Evolutionary conservation across 495 filamentous ascomycete species (phyloP), one percentile per base, ranked within the genome.

Genomic region (Penicillium longicatenatum): DNA sequence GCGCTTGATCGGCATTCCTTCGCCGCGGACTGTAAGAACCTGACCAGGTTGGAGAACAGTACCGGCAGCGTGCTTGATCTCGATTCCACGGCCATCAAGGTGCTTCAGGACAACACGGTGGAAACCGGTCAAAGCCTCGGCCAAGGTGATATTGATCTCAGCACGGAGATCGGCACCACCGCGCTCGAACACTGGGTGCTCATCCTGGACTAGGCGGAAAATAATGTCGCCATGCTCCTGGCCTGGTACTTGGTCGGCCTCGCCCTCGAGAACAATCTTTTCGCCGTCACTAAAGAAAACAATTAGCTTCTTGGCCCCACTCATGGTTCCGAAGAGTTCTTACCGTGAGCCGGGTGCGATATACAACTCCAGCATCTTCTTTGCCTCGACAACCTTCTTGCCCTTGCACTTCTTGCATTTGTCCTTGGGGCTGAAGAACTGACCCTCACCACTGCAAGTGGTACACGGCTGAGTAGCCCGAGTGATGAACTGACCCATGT

Each of bases 341-440:
- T 64, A 83, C 79, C 84, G 85, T 35, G 92, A 88, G 44, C 94
- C 94, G 39, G 88, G 87, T 30, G 94, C 92, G 56, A 98, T 96
- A 75, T 97, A 98, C 37, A 98, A 85, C 73, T 98, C 95, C 44
- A 98, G 75, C 12, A 94, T 88, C 77, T 98, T 98, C 73, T 88
- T 93, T 70, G 91, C 87, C 68, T 90, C 85, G 31, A 81, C 78
- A 4, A 90, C 89, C 50, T 89, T 83, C 67, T 88, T 86, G 45
- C 94, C 94, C 76, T 97, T 97, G 84, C 95, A 98, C 80, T 95
- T 97, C 81, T 93, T 95, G 80, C 94, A 98, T 69, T 89, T 89
- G 59, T 98, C 94, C 79, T 97, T 97, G 60, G 94, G 91, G 72
- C 89, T 89, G 79, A 86, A 96, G 63, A 92, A 84, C 55, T 85